Conservation (phyloP, 1,284 basidiomycete species). For the Austroboletus olivaceoglutinosus region DNA sequence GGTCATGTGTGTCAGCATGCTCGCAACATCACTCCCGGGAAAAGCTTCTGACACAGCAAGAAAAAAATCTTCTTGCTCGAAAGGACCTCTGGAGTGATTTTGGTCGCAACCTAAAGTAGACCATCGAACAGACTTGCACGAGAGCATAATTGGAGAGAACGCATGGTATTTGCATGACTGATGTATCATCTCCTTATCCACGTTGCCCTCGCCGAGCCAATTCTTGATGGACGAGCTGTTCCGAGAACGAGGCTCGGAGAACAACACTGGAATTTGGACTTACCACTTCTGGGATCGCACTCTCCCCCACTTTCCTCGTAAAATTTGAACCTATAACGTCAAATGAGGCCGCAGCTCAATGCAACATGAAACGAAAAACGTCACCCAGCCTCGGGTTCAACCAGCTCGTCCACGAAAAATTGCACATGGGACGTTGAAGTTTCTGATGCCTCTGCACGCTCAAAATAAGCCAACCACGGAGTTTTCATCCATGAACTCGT, state of each 20-base stretch:
- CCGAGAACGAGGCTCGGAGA: neutral
- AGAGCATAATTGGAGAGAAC: neutral
- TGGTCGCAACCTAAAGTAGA: slow-evolving; percentile 78
- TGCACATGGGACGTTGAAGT: slow-evolving; percentile 39
- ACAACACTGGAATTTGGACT: slow-evolving; percentile 32
- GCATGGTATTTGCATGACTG: slow-evolving; percentile 11
- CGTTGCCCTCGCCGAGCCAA: slow-evolving; percentile 49
- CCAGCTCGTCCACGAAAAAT: slow-evolving; percentile 41
- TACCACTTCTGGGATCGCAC: slow-evolving; percentile 42
- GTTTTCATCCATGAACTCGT: neutral
- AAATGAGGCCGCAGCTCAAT: neutral
- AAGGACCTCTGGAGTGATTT: slow-evolving; percentile 73
- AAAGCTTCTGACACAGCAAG: slow-evolving; percentile 74
- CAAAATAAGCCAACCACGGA: neutral
- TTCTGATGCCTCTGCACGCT: slow-evolving; percentile 35
- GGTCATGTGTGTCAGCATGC: slow-evolving; percentile 60
- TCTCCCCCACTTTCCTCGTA: slow-evolving; percentile 59
- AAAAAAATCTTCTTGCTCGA: slow-evolving; percentile 59
- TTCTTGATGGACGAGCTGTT: slow-evolving; percentile 63
- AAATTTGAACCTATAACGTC: slow-evolving; percentile 34
- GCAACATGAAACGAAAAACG: neutral
- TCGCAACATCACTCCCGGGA: slow-evolving; percentile 70
- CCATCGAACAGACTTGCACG: slow-evolving; percentile 44
- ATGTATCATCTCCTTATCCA: slow-evolving; percentile 43
- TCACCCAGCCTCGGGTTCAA: slow-evolving; percentile 44